Base-by-base conservation (phyloP, 805 yeast species). In the Yamadazyma akitaensis region DNA sequence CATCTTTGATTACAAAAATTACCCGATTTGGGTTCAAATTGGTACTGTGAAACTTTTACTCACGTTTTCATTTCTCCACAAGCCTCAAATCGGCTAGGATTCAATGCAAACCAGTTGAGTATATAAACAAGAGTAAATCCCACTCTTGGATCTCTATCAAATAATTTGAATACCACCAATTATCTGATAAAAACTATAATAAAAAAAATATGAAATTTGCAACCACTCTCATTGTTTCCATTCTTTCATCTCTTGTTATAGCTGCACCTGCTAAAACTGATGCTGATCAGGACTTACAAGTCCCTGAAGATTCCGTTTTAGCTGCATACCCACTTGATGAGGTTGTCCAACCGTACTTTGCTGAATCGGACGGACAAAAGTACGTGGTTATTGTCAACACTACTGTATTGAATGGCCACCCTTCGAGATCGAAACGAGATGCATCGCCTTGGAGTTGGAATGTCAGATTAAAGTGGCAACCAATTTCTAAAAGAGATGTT, bases 361-460 rank as follows among this genome's bases (percentile, higher is more conserved):
- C 51, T 28, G 45, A 47, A 26, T 44, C 46, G 5, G 51, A 44
- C 35, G 52, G 53, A 21, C 42, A 44, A 28, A 42, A 49, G 8
- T 51, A 40, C 40, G 45, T 54, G n/a, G 48, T 53, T 11, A 40
- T 54, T 25, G 46, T 54, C 24, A 54, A 54, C 31, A 36, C 53
- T 6, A 53, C 53, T 24, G 40, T 42, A 28, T 39, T 50, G 18
- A 43, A 41, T 32, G 38, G 40, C n/a, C 10, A 28, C 12, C 47
- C 46, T 43, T 44, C 51, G 45, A 60, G 58, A 32, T 59, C 61
- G 35, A 53, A 57, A 17, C 60, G 59, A 34, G 55, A 57, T 24
- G 57, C 61, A 37, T 54, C 55, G 13, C 60, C 62, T 28, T 48
- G 50, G 44, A 43, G 48, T 30, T 53, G 53, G 54, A 46, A 46